Evolutionary conservation across 2,329 filamentous ascomycete species (phyloP), one percentile per base, ranked within the genome.

Genomic region (Cytospora piceicola): DNA sequence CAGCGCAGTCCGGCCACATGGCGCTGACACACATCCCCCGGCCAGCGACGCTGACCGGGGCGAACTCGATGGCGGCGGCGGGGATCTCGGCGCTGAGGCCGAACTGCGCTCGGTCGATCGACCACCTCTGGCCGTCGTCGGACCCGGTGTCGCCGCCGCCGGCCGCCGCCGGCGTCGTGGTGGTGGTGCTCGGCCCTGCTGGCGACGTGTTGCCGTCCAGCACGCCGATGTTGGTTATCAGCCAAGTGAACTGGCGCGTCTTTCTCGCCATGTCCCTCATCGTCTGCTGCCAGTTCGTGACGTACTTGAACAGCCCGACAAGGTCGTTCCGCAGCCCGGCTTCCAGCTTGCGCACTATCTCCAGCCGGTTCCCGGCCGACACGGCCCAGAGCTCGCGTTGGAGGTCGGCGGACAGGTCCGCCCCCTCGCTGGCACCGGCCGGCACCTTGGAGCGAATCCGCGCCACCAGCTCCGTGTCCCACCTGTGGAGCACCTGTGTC

Each of bases 141-240:
- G 55, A 9, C 11, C 15, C 56, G 52, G 24, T 53, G 27, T 30
- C 24, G 32, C 14, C 49, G 24, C 51, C 9, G 27, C 39, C 17
- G 29, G 36, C 39, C 6, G 56, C 17, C 51, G 56, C 29, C 29
- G 5, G 15, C 39, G 54, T 32, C 30, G 36, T 32, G 9, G 57
- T 32, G 9, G 57, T 36, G 4, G 30, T 55, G 24, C 2, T 39
- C 22, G 46, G 6, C 1, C 11, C 22, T 29, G 30, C 6, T 51
- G 58, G 27, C n/a, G 57, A 11, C 5, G 51, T 3, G 20, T 32
- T 49, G 49, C 75, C 72, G 55, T 77, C 68, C 20, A 78, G 63
- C 8, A 77, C 72, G 52, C 76, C 77, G n/a, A 77, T 62, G 66
- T 77, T 78, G 55, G 75, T 76, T 9, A 78, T 72, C 27, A 76